phyloP scores from a whole-genome alignment of 352 stramenopile species.

The Pythium periplocum region DNA sequence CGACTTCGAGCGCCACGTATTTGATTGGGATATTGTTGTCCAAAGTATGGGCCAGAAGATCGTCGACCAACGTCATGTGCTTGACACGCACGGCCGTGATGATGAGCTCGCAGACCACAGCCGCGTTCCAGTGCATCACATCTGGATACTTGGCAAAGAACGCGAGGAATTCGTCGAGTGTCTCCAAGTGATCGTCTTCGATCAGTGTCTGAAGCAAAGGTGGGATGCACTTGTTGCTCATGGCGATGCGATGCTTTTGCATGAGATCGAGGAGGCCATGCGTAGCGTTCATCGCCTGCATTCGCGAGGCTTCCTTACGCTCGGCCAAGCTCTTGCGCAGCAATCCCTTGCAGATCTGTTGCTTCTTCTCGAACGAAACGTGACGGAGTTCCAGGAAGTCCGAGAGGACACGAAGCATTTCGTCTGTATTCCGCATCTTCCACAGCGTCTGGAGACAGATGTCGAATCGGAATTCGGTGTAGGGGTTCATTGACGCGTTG shows the following conservation, averaged over 20 bases:
- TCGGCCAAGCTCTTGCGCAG: conserved; percentile 43
- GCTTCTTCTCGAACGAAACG: conserved; percentile 37
- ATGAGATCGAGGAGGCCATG: conserved; percentile 53
- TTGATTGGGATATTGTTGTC: conserved; percentile 66
- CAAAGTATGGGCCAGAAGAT: conserved; percentile 54
- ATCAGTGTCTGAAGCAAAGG: conserved; percentile 40
- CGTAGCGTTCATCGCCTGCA: conserved; percentile 26
- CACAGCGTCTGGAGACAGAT: conserved; percentile 60
- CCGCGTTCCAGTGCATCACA: conserved; percentile 59
- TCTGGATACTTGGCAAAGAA: conserved; percentile 45
- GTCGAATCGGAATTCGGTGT: conserved; percentile 60
- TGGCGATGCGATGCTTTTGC: conserved; percentile 43
- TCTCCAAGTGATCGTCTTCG: conserved; percentile 18
- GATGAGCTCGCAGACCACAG: conserved; percentile 59
- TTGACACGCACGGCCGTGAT: conserved; percentile 45
- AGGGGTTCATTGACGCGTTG: conserved; percentile 30
- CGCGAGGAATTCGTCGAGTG: conserved; percentile 30
- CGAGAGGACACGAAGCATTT: conserved; percentile 53
- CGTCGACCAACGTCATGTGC: conserved; percentile 47
- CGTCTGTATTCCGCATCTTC: conserved; percentile 29
- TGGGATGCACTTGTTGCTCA: conserved; percentile 43
- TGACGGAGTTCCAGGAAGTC: conserved; percentile 35
- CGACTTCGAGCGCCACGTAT: conserved; percentile 65
- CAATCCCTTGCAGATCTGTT: conserved; percentile 57
- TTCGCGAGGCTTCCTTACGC: conserved; percentile 26